Evolutionary conservation across 2,329 filamentous ascomycete genomes (phyloP).

Genomic region (Xylaria sp.): DNA sequence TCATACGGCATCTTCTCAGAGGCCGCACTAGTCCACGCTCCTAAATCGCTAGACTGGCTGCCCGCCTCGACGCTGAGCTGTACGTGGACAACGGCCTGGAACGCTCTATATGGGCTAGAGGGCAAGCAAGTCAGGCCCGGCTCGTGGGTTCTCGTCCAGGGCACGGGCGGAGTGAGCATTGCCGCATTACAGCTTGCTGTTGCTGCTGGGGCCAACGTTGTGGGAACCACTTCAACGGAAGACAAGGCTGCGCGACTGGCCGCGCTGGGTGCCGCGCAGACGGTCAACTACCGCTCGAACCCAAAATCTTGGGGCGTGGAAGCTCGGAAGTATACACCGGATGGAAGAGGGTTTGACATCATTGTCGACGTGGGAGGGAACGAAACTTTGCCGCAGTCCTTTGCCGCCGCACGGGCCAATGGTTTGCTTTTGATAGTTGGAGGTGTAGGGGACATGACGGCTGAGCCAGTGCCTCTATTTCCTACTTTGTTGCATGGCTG

Average conservation of each 20-base stretch:
- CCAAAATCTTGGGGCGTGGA: conserved; percentile 66
- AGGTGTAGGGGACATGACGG: conserved; percentile 47
- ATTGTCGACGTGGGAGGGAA: conserved; percentile 73
- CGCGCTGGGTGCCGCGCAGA: conserved; percentile 65
- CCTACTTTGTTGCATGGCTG: conserved; percentile 43
- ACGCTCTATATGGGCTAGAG: conserved; percentile 60
- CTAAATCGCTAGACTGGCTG: conserved; percentile 50
- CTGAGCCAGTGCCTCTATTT: conserved; percentile 43
- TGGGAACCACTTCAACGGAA: conserved; percentile 68
- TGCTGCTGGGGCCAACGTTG: conserved; percentile 62
- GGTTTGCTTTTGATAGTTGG: conserved; percentile 51
- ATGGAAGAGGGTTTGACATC: conserved; percentile 66
- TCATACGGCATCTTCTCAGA: conserved; percentile 61
- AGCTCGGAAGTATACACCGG: conserved; percentile 60
- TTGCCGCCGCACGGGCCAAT: conserved; percentile 59
- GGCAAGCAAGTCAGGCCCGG: conserved; percentile 53
- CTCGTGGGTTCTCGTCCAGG: conserved; percentile 52
- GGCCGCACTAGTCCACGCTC: conserved; percentile 55
- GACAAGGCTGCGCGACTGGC: conserved; percentile 64
- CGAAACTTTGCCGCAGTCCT: conserved; percentile 65
- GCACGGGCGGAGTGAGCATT: conserved; percentile 55
- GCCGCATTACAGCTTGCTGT: conserved; percentile 55
- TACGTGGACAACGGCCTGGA: conserved; percentile 62
- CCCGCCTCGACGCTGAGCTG: conserved; percentile 59
- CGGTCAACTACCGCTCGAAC: conserved; percentile 69